Base-by-base conservation (phyloP, 2,329 filamentous ascomycete species). In the Corinectria fuckeliana region DNA sequence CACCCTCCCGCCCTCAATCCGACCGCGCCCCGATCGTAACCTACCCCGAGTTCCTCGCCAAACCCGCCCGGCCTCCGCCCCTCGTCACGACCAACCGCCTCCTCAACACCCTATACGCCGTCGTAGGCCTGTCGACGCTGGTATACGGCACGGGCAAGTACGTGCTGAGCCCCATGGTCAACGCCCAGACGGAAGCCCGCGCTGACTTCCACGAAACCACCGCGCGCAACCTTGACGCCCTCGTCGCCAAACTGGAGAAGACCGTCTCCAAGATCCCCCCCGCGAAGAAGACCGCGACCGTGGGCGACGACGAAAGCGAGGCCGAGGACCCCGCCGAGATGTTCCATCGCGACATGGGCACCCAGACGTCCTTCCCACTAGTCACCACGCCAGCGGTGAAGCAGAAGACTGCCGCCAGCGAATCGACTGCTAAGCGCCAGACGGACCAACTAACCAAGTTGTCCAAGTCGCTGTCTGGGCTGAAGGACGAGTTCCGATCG, bases 341-440 rank as follows among this genome's bases (percentile, higher is more conserved):
- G 62, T 95, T 92, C 76, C 91, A 93, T 74, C 86, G 91, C 44
- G 91, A 95, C 71, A 84, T 92, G 60, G 91, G 90, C 63, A 91
- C 91, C 1, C 91, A 95, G 75, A 95, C 91, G 0, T 88, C 86
- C 20, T 68, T 70, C 44, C 67, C 72, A n/a, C 58, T 68, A 25
- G 62, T 49, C 25, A 38, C 34, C 1, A 50, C 50, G 14, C 59
- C 67, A 8, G 52, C 65, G 18, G 45, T 51, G 11, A 30, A 56
- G 48, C 50, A 55, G 6, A 50, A 58, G 8, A 54, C 56, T 25
- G 52, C 57, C 2, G 34, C 45, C 18, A 39, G 28, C 2, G 68
- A 77, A 68, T 62, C 74, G 48, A 39, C 71, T 53, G 41, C 73
- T 13, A 76, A 76, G 63, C 67, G 66, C 30, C 82, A 86, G 50